phyloP scores from a whole-genome alignment of 2,329 filamentous ascomycete species.

The Juglanconis sp. region DNA sequence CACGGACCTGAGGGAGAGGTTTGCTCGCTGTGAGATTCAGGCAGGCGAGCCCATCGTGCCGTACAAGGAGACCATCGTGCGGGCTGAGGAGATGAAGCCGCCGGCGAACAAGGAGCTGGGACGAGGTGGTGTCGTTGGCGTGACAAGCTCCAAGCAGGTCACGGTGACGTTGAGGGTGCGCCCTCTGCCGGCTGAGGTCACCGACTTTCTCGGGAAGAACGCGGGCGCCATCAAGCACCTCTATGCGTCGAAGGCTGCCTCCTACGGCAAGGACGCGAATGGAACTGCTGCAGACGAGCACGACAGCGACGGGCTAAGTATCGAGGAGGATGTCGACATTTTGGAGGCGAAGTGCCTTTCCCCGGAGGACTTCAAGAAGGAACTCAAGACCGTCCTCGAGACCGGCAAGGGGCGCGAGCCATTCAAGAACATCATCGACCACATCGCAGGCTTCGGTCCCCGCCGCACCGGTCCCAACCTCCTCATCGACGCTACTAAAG shows the following conservation, averaged over 20 bases:
- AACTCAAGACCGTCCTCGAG: constrained; percentile 67
- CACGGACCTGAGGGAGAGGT: constrained; percentile 88
- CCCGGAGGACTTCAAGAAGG: constrained; percentile 70
- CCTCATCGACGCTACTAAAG: constrained; percentile 76
- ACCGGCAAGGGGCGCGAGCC: constrained; percentile 69
- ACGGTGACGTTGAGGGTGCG: constrained; percentile 72
- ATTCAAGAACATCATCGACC: constrained; percentile 75
- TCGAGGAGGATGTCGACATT: constrained; percentile 56
- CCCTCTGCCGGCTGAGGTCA: constrained; percentile 74
- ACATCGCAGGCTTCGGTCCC: constrained; percentile 88
- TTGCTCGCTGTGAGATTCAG: constrained; percentile 91
- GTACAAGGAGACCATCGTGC: constrained; percentile 88
- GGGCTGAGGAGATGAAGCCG: constrained; percentile 86
- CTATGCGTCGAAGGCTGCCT: constrained; percentile 53
- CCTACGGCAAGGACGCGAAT: constrained; percentile 32
- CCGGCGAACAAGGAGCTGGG: constrained; percentile 83
- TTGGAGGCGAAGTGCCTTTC: constrained; percentile 62
- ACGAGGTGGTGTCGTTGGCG: constrained; percentile 71
- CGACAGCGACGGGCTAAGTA: constrained; percentile 33
- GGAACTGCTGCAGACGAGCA: constrained; percentile 40
- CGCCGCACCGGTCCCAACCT: constrained; percentile 82
- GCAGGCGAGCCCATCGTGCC: constrained; percentile 92
- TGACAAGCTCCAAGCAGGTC: constrained; percentile 83
- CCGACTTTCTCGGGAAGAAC: constrained; percentile 82
- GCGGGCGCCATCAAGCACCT: constrained; percentile 73